These are phyloP conservation scores for Aegle marmelos DNA, from an alignment of 345 rosid species.

Conservation along the genomic window DNA sequence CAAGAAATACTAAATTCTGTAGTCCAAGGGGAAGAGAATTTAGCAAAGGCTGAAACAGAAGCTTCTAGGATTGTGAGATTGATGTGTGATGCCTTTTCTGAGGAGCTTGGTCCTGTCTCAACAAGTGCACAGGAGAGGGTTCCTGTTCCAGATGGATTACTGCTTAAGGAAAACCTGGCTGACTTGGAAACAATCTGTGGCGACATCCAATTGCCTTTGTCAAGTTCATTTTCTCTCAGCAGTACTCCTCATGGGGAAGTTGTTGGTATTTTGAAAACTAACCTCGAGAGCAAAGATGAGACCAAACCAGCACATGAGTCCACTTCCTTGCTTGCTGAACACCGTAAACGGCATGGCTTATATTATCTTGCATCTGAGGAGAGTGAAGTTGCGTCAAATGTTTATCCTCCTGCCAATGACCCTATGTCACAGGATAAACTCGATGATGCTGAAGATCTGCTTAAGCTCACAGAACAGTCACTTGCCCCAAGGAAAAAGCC, in stretches of 20 bases:
- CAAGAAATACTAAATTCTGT: slow-evolving; percentile 29
- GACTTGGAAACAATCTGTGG: slow-evolving; percentile 64
- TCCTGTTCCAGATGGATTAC: slow-evolving; percentile 58
- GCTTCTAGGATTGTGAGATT: slow-evolving; percentile 41
- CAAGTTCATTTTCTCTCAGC: slow-evolving; percentile 41
- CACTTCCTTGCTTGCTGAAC: slow-evolving; percentile 75
- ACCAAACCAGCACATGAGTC: slow-evolving; percentile 60
- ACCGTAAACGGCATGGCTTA: slow-evolving; percentile 80
- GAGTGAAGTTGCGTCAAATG: slow-evolving; percentile 38
- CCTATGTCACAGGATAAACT: slow-evolving; percentile 25
- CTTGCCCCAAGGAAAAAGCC: slow-evolving; percentile 52
- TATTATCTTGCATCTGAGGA: slow-evolving; percentile 75
- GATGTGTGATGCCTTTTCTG: slow-evolving; percentile 58
- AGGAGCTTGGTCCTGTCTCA: slow-evolving; percentile 80
- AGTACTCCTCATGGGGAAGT: slow-evolving; percentile 34
- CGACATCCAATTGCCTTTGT: slow-evolving; percentile 36
- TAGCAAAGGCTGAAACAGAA: slow-evolving; percentile 27
- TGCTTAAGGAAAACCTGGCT: slow-evolving; percentile 65
- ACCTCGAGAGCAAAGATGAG: slow-evolving; percentile 46
- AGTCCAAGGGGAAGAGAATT: slow-evolving; percentile 21
- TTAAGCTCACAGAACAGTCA: slow-evolving; percentile 53
- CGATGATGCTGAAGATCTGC: slow-evolving; percentile 44
- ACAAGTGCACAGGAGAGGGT: slow-evolving; percentile 65
- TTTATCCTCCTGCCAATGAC: slow-evolving; percentile 87
- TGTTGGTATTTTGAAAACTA: slow-evolving; percentile 35